Base-by-base conservation (phyloP, 768 basidiomycete genomes). In the Lyophyllum atratum region DNA sequence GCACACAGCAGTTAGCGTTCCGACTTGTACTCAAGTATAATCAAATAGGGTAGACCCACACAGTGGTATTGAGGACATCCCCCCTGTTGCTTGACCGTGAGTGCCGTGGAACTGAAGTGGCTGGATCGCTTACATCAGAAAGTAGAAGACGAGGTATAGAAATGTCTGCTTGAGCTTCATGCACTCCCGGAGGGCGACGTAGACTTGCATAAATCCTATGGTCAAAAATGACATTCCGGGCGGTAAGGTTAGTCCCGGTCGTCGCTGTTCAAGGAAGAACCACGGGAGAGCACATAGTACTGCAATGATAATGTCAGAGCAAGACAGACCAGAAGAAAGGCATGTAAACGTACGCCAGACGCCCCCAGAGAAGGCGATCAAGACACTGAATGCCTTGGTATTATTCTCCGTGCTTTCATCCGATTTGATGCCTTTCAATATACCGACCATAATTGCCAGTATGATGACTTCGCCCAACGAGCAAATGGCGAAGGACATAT, bases 331-430 rank as follows among this genome's bases (percentile, higher is more conserved):
- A 6, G 28, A 46, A 55, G 22, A 24, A 15, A 46, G 37, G 40
- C n/a, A n/a, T 29, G 25, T 4, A 22, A 11, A 75, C 85, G 48
- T 67, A 86, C 87, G 59, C 89, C 90, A 92, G 8, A 87, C 77
- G n/a, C 81, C 89, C 1, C 89, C 89, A 17, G 87, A 80, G 68
- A 90, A 92, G 0, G 90, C 90, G 59, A 90, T 88, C n/a, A 91
- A 73, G 11, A 85, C 81, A 63, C 87, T 90, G 66, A 92, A 86
- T 2, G 86, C 85, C 59, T 80, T 86, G 2, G 88, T 91, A 64
- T 92, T 91, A 68, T 88, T 87, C 54, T 86, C 83, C 0, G 80
- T 80, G 63, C 81, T 90, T 59, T 75, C 76, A 34, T 80, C 83
- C 0, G 83, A 82, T 52, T 83, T 78, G 49, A 92, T 66, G 0